Percentiles rank a stretch among this genome's conserved stretches.
phyloP scores from a whole-genome alignment of 495 filamentous ascomycete genomes.

The Penicillium simplicissimum region DNA sequence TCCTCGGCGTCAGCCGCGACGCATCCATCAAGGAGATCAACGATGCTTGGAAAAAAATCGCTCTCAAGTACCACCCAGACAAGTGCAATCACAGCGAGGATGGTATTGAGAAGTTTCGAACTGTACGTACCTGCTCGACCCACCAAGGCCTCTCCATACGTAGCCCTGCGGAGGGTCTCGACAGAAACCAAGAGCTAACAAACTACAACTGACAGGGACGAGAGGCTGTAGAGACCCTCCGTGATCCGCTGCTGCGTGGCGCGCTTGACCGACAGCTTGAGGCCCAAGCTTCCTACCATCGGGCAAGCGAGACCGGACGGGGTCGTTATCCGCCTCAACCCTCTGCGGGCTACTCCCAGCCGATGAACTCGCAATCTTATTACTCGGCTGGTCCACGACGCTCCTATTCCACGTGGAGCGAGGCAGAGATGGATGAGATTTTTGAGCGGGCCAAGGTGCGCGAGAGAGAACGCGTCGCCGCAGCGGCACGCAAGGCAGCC shows the following conservation, averaged over 20 bases:
- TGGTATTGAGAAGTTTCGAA: constrained; percentile 47
- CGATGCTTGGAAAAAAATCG: constrained; percentile 47
- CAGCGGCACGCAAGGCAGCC: not conserved
- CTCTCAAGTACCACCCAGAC: constrained; percentile 62
- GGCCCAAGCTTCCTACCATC: no score
- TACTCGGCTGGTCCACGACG: not conserved
- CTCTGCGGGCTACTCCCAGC: not conserved
- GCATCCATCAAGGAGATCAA: constrained; percentile 45
- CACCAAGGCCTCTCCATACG: not conserved
- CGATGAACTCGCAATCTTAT: not conserved
- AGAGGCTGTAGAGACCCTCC: constrained; percentile 42
- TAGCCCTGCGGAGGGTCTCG: not conserved
- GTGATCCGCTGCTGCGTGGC: constrained; percentile 29
- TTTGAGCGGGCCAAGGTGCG: not conserved
- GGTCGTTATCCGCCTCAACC: not conserved
- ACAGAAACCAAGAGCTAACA: not conserved
- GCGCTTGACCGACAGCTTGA: constrained; percentile 27
- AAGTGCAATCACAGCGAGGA: constrained; percentile 50
- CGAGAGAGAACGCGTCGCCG: not conserved
- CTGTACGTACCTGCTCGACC: constrained; percentile 19
- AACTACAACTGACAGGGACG: constrained; percentile 30
- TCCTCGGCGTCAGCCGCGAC: constrained; percentile 35
- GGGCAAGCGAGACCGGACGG: not conserved
- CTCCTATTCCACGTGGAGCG: not conserved
- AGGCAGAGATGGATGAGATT: not conserved